Evolutionary conservation across 306 rosid genomes (phyloP).

Genomic region (Medicago arabica): DNA sequence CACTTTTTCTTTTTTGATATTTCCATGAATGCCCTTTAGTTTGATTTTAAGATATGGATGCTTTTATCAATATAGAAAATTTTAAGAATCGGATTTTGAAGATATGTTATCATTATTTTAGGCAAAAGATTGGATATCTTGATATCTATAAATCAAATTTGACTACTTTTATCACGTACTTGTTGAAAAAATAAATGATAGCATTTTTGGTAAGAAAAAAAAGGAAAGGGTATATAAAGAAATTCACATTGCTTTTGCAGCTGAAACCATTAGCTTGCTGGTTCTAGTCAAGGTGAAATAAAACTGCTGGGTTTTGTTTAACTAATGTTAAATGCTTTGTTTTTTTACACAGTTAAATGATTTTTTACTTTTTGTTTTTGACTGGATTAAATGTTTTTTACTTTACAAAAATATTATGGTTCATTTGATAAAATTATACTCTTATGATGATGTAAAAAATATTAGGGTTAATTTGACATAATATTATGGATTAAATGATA

Average conservation of each 20-base stretch:
- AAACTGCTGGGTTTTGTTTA: conserved; percentile 58
- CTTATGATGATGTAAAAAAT: not conserved
- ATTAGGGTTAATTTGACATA: not conserved
- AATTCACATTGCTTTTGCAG: conserved; percentile 30
- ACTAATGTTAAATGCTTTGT: not conserved
- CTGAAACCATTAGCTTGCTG: conserved; percentile 57
- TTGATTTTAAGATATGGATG: conserved; percentile 5
- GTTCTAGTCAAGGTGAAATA: conserved; percentile 57
- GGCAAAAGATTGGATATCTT: not conserved
- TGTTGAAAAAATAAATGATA: not conserved
- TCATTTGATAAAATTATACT: not conserved
- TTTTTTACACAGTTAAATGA: too few relatives aligned
- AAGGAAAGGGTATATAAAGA: not conserved
- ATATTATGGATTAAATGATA: too few relatives aligned
- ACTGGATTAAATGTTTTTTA: not conserved
- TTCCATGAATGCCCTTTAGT: conserved; percentile 49
- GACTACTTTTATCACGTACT: not conserved
- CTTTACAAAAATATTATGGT: not conserved
- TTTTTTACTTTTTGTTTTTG: not conserved
- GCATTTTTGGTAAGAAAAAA: not conserved
- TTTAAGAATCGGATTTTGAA: conserved; percentile 22
- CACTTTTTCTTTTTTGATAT: not conserved
- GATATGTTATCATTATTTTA: not conserved
- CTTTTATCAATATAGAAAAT: conserved; percentile 13
- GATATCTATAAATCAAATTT: not conserved